Evolutionary conservation across 768 basidiomycete species (phyloP).

Genomic region (Sporobolomyces phaffii): DNA sequence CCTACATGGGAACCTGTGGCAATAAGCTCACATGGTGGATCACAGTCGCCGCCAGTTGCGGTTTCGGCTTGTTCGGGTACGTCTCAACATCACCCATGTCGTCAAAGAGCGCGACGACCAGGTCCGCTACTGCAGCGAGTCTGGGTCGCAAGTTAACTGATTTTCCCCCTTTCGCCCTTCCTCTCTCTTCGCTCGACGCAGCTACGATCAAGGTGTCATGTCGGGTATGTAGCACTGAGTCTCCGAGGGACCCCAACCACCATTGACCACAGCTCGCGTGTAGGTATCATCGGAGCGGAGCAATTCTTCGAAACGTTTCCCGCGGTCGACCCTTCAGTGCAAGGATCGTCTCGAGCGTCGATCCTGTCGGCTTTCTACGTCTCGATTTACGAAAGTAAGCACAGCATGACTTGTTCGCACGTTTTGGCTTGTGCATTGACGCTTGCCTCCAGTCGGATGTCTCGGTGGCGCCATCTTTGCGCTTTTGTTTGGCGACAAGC

Average conservation of each 20-base stretch:
- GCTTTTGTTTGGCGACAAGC: conserved; percentile 42
- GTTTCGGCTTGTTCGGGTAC: conserved; percentile 26
- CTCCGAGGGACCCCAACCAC: too few species aligned
- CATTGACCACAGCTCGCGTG: too few species aligned
- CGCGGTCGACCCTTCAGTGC: conserved; percentile 38
- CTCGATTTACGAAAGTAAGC: conserved; percentile 40
- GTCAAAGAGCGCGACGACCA: too few species aligned
- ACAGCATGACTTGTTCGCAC: too few species aligned
- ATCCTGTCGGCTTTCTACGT: conserved; percentile 43
- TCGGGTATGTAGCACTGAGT: too few species aligned
- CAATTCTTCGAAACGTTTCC: conserved; percentile 44
- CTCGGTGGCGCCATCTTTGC: conserved; percentile 30
- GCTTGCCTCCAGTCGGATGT: conserved; percentile 46
- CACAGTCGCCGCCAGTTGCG: conserved; percentile 20
- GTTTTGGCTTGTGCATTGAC: too few species aligned
- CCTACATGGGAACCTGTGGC: conserved; percentile 20
- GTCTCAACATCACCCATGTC: too few species aligned
- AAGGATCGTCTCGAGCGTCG: conserved; percentile 30
- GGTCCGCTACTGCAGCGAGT: too few species aligned
- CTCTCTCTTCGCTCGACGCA: conserved; percentile 9
- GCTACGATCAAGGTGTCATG: conserved; percentile 47
- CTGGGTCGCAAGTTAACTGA: too few species aligned
- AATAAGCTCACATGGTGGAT: conserved; percentile 19
- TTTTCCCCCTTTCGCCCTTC: too few species aligned
- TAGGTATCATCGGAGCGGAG: conserved; percentile 42